Conservation (phyloP, 106 monocot genomes). For the Dendrobium catenatum region DNA sequence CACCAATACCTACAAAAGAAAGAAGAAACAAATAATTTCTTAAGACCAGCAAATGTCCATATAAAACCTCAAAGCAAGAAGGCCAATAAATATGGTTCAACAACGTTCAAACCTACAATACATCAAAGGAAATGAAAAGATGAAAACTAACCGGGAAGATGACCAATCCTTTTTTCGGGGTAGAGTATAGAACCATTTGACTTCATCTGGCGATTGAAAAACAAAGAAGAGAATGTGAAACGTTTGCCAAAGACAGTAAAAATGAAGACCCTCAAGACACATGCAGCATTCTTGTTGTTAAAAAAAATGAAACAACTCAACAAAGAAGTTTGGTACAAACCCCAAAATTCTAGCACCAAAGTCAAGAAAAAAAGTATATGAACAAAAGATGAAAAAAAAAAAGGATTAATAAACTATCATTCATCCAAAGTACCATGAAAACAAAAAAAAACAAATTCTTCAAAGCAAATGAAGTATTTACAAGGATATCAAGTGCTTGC, state of each 20-base stretch:
- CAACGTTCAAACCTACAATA: neutral
- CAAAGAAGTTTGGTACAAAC: neutral
- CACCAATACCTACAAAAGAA: slow-evolving; percentile 58
- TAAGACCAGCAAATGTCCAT: neutral
- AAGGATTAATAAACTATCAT: neutral
- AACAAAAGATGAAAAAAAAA: too few relatives aligned
- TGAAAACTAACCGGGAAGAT: slow-evolving; percentile 45
- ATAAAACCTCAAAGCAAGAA: neutral
- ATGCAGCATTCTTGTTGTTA: neutral
- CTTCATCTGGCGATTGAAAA: slow-evolving; percentile 26
- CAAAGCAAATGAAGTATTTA: neutral
- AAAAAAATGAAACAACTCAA: neutral
- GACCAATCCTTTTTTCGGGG: slow-evolving; percentile 50
- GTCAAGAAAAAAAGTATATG: too few relatives aligned
- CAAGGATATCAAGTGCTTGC: neutral
- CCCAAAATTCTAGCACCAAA: too few relatives aligned
- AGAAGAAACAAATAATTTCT: neutral
- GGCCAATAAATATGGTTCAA: neutral
- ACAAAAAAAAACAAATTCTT: neutral
- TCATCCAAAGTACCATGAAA: neutral
- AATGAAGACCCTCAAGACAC: neutral
- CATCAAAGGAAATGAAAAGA: neutral
- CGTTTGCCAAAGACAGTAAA: neutral
- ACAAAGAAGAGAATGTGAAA: neutral
- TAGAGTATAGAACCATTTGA: slow-evolving; percentile 27